phyloP scores from a whole-genome alignment of 371 early-diverging fungal genomes.

The Mucor irregularis region DNA sequence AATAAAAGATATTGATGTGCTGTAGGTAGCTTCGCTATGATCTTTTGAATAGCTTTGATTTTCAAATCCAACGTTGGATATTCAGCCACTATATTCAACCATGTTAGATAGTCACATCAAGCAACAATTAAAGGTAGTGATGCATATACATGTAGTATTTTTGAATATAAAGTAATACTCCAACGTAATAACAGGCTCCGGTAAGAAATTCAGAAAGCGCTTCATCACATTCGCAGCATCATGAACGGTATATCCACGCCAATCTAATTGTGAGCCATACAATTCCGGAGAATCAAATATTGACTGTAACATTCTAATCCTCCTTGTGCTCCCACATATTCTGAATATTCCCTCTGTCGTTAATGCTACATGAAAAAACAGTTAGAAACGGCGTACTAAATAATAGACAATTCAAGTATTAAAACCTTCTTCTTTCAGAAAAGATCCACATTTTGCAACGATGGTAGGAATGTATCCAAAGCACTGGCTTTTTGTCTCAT shows the following conservation, averaged over 20 bases:
- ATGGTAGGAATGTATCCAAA: slow-evolving; percentile 56
- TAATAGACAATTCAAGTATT: background rate
- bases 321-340: slow-evolving; percentile 59
- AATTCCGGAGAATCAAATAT: slow-evolving; percentile 58
- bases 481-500: slow-evolving; percentile 25
- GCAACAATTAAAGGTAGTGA: background rate
- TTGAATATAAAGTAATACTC: slow-evolving; percentile 55
- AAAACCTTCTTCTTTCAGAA: slow-evolving; percentile 56
- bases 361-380: slow-evolving; percentile 19
- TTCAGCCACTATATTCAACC: background rate
- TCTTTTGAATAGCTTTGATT: slow-evolving; percentile 49
- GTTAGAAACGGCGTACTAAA: no score
- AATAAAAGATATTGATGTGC: slow-evolving; percentile 57
- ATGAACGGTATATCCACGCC: slow-evolving; percentile 59
- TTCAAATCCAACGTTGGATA: slow-evolving; percentile 13
- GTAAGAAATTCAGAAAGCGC: slow-evolving; percentile 61
- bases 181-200: slow-evolving; percentile 60
- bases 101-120: background rate
- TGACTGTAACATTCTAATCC: slow-evolving; percentile 55
- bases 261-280: slow-evolving; percentile 56
- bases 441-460: slow-evolving; percentile 55
- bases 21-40: slow-evolving; percentile 49
- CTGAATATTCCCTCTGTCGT: slow-evolving; percentile 61
- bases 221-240: slow-evolving; percentile 68
- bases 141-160: slow-evolving; percentile 19